These are phyloP conservation scores for Clathrus columnatus DNA, from an alignment of 768 basidiomycete genomes.

Conservation along the genomic window DNA sequence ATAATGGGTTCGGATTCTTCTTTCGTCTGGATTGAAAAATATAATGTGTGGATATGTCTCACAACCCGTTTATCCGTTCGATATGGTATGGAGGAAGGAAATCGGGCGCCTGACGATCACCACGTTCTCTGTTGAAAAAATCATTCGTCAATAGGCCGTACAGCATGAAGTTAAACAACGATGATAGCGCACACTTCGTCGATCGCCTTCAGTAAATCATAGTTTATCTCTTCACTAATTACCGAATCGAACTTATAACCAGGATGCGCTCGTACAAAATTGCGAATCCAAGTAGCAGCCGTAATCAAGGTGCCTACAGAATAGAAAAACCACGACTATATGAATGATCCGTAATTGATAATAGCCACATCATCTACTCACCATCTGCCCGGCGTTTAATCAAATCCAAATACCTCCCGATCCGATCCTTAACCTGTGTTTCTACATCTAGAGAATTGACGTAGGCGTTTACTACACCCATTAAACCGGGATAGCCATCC, in stretches of 20 bases:
- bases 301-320: slow-evolving; percentile 66
- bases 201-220: slow-evolving; percentile 81
- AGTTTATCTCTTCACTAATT: slow-evolving; percentile 85
- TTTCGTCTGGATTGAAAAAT: too few species aligned
- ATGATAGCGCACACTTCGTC: slow-evolving; percentile 75
- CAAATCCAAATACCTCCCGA: slow-evolving; percentile 73
- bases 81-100: slow-evolving; percentile 55
- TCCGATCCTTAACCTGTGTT: slow-evolving; percentile 44
- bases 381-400: slow-evolving; percentile 75
- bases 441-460: slow-evolving; percentile 79
- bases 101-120: slow-evolving; percentile 49
- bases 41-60: too few species aligned
- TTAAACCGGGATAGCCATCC: slow-evolving; percentile 68
- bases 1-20: too few species aligned
- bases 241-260: slow-evolving; percentile 91
- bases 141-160: background rate
- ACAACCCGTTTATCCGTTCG: slow-evolving; percentile 25
- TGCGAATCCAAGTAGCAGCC: slow-evolving; percentile 87
- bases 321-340: background rate
- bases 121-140: slow-evolving; percentile 50
- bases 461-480: slow-evolving; percentile 77
- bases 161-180: background rate
- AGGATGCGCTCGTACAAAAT: slow-evolving; percentile 86
- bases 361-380: slow-evolving; percentile 24
- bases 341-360: background rate